Evolutionary conservation across 805 yeast genomes (phyloP), one percentile per base, ranked within the genome.

Genomic region (Candida boidinii): DNA sequence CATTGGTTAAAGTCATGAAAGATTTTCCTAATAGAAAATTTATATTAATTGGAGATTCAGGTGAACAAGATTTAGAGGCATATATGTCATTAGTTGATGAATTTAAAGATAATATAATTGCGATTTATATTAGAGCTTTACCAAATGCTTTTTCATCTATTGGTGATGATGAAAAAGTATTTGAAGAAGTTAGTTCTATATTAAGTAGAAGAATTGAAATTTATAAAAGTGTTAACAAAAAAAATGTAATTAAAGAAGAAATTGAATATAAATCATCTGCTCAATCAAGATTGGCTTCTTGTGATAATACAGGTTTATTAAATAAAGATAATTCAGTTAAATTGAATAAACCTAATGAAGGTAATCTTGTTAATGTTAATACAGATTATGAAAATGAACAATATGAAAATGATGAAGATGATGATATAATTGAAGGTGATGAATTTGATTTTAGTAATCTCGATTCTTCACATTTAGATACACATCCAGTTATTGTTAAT

Each of bases 21-120:
- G 95, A 88, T 48, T 90, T 85, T 50, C 86, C 94, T 0, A 39
- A 71, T 1, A 76, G 88, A 42, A 77, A 72, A 46, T 90, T 92
- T 51, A 68, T 92, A 17, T 61, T 95, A 31, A 70, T 92, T 12
- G 99, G 99, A 21, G 99, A 92, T 53, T 80, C 96, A 2, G 97
- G 97, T 2, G 98, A 92, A 51, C 80, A 79, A 42, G 99, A 92
- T 59, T 61, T 90, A 27, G 98, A 94, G 49, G 94, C 96, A 0
- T 92, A 92, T 52, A 67, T 75, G 5, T 79, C 79, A 18, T 58
- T 87, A 22, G 83, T 94, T 0, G 57, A 62, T 25, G 42, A 51
- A 21, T 73, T 61, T 45, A 94, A 95, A 0, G 58, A 63, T 4
- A 79, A 75, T 39, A 64, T 92, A 0, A 41, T 70, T 16, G 94